A percentile compares a stretch with the other conserved stretches of the same genome.
phyloP scores from a whole-genome alignment of 805 yeast species.

The Saccharomycopsis capsularis region DNA sequence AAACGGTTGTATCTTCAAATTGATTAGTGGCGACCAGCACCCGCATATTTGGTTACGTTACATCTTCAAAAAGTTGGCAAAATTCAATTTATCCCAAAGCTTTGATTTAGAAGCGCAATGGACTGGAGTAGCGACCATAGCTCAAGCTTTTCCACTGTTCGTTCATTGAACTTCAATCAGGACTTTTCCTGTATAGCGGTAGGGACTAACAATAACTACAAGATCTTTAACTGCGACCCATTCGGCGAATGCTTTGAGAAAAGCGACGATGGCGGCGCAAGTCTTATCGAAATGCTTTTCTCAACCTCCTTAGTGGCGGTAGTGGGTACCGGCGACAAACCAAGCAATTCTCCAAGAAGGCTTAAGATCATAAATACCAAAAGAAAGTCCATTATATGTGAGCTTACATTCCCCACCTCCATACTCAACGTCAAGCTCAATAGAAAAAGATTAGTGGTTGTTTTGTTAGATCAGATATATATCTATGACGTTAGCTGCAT shows the following conservation, averaged over 20 bases:
- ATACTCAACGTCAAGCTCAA: slow-evolving; percentile 71
- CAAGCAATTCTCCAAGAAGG: slow-evolving; percentile 48
- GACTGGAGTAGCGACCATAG: background rate
- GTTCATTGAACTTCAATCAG: slow-evolving; percentile 71
- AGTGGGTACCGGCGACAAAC: slow-evolving; percentile 71
- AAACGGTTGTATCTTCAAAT: too few species aligned
- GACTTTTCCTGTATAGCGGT: slow-evolving; percentile 78
- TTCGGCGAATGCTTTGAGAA: slow-evolving; percentile 62
- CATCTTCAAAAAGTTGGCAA: too few species aligned
- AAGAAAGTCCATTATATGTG: slow-evolving; percentile 70
- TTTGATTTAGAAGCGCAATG: too few species aligned
- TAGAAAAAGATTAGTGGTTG: slow-evolving; percentile 72
- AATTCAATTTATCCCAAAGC: too few species aligned
- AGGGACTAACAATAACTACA: slow-evolving; percentile 58
- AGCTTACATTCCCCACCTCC: slow-evolving; percentile 74
- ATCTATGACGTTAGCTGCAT: slow-evolving; percentile 88
- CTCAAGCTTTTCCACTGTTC: background rate
- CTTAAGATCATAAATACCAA: slow-evolving; percentile 65
- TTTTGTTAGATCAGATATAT: slow-evolving; percentile 72
- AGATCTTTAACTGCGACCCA: slow-evolving; percentile 83
- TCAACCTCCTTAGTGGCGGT: slow-evolving; percentile 80
- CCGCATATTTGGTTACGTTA: too few species aligned
- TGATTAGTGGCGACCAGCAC: too few species aligned
- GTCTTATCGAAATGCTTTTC: slow-evolving; percentile 82
- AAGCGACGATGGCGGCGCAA: slow-evolving; percentile 39